phyloP scores from a whole-genome alignment of 1,284 basidiomycete species.

The Tetrapyrgos nigripes region DNA sequence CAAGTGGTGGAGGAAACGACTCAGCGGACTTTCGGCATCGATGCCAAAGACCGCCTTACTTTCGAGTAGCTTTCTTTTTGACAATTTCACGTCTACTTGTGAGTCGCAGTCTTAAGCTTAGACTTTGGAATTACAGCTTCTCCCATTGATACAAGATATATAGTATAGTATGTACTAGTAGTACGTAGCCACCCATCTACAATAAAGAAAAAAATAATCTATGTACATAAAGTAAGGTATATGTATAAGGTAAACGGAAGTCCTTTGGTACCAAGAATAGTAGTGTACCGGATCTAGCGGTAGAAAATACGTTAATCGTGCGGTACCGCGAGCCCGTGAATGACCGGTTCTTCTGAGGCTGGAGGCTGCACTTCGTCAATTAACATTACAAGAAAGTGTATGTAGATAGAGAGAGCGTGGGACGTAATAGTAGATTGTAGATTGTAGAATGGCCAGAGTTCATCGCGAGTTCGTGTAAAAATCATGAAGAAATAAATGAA shows the following conservation, averaged over 20 bases:
- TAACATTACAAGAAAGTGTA: conserved; percentile 1
- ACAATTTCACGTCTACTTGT: conserved; percentile 1
- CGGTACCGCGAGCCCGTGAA: not conserved
- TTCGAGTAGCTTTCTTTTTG: conserved; percentile 36
- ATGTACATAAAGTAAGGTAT: too few relatives aligned
- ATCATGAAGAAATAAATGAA: not conserved
- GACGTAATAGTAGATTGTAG: not conserved
- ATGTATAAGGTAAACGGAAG: too few relatives aligned
- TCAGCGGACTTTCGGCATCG: conserved; percentile 25
- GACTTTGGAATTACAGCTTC: too few relatives aligned
- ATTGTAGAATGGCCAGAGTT: too few relatives aligned
- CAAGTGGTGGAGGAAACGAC: conserved; percentile 22
- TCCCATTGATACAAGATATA: not conserved
- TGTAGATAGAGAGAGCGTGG: not conserved
- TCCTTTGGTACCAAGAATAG: too few relatives aligned
- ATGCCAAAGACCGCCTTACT: conserved; percentile 44
- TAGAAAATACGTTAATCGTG: not conserved
- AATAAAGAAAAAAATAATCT: not conserved
- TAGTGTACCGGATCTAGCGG: not conserved
- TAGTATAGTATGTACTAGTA: not conserved
- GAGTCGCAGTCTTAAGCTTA: too few relatives aligned
- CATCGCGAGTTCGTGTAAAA: not conserved
- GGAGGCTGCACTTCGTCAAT: not conserved
- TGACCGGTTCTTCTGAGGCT: not conserved
- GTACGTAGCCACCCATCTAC: not conserved